Base-by-base conservation (phyloP, 2,329 filamentous ascomycete genomes). In the Fusarium subglutinans region DNA sequence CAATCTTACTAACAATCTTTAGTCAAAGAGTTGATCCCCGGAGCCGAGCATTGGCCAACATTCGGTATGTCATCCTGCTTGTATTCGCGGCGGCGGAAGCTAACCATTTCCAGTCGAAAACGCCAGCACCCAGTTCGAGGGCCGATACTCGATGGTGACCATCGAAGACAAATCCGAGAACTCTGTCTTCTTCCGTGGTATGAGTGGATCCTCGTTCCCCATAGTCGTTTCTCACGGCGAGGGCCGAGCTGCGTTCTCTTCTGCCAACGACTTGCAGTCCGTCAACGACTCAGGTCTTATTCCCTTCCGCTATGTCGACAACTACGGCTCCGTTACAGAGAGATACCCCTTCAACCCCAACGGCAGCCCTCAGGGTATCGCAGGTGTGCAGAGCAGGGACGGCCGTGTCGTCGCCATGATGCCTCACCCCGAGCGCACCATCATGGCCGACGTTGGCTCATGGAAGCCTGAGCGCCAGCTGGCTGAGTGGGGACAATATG, bases 381-480 rank as follows among this genome's bases (percentile, higher is more conserved):
- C 95, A 2, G 94, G 92, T 80, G 92, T 97, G 33, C 87, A 92
- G 76, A 95, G 90, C 77, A 88, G 86, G 48, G 92, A 97, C 80
- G 95, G 95, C 18, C 89, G 94, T 65, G 93, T 97, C 3, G 83
- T 98, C 76, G 94, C 94, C 12, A 90, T 98, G 85, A 98, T 98
- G 95, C 95, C 95, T 70, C 95, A 98, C 82, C 95, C 95, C 2
- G 95, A 98, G 85, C 90, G 95, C n/a, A 97, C 94, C 22, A 91
- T 97, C 66, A 85, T 97, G 85, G 90, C 90, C 65, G 93, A 94
- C 66, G 91, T 95, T 69, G 90, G 88, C 54, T 96, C 93, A 81
- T 98, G 92, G 82, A 85, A 92, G 70, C 93, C 94, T 13, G 78
- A 77, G 8, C 83, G 83, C 40, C 86, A 90, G 67, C 72, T 86